A percentile compares a stretch with the other conserved stretches of the same genome.
These are phyloP conservation scores for Mycena galericulata DNA, from an alignment of 768 basidiomycete genomes.

Conservation along the genomic window DNA sequence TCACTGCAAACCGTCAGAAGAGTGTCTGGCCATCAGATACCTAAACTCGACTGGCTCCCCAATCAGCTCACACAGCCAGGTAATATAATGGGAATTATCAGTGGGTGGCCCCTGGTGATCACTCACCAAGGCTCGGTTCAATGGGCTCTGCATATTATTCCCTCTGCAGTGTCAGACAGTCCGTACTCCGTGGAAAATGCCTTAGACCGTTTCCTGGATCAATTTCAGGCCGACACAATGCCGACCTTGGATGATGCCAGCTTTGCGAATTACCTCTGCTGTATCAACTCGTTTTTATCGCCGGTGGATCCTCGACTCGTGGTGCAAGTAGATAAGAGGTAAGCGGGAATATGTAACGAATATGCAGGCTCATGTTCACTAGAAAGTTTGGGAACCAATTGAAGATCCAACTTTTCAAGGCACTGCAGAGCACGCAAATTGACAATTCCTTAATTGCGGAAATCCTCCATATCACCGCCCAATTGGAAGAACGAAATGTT, in stretches of 20 bases:
- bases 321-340: conserved; percentile 4
- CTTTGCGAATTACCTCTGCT: conserved; percentile 10
- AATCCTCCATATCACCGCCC: neutral
- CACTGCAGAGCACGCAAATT: neutral
- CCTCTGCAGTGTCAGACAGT: neutral
- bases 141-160: conserved; percentile 8
- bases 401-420: neutral
- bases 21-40: too few relatives aligned
- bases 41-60: too few relatives aligned
- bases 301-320: neutral
- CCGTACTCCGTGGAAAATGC: too few relatives aligned
- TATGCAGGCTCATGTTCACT: neutral
- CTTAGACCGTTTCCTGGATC: neutral
- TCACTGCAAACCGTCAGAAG: neutral
- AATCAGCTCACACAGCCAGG: neutral
- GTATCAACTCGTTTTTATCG: neutral
- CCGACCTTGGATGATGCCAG: neutral
- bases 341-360: neutral
- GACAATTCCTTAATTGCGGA: neutral
- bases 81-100: neutral
- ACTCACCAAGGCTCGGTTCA: neutral
- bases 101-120: neutral
- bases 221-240: neutral
- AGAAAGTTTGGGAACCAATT: neutral
- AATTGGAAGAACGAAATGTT: too few relatives aligned